These are phyloP conservation scores for Niveomyces coronatus DNA, from an alignment of 2,329 filamentous ascomycete genomes.

Conservation along the genomic window DNA sequence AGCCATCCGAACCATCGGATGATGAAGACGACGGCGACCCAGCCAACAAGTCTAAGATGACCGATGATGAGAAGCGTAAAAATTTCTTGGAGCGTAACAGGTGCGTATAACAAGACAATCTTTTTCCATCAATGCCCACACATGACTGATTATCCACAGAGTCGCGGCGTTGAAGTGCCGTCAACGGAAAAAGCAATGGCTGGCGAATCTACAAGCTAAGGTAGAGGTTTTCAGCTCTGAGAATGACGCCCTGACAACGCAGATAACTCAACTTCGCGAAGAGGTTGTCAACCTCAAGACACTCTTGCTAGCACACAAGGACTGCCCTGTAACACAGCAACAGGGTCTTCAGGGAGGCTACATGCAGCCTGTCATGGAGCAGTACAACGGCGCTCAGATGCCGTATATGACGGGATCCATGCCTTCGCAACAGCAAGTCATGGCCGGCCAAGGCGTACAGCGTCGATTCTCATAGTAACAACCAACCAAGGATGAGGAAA, in stretches of 20 bases:
- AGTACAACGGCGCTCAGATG: slow-evolving; percentile 41
- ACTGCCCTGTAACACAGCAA: slow-evolving; percentile 84
- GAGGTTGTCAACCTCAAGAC: slow-evolving; percentile 95
- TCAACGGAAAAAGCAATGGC: slow-evolving; percentile 98
- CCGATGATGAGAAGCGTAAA: slow-evolving; percentile 95
- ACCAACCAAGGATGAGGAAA: not conserved
- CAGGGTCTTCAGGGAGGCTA: slow-evolving; percentile 53
- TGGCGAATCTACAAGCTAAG: slow-evolving; percentile 86
- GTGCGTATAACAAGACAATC: slow-evolving; percentile 39
- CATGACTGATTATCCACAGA: slow-evolving; percentile 36
- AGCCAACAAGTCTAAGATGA: slow-evolving; percentile 70
- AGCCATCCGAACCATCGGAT: slow-evolving; percentile 33
- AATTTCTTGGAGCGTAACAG: slow-evolving; percentile 96
- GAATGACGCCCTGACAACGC: slow-evolving; percentile 76
- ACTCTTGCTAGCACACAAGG: slow-evolving; percentile 84
- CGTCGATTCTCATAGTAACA: slow-evolving; percentile 45
- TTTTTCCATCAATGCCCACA: not conserved
- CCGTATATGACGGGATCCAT: slow-evolving; percentile 48
- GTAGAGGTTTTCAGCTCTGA: slow-evolving; percentile 88
- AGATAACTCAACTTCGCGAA: slow-evolving; percentile 76
- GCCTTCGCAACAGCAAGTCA: slow-evolving; percentile 40
- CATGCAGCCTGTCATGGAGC: slow-evolving; percentile 46
- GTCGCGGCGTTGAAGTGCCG: slow-evolving; percentile 94
- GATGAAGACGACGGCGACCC: slow-evolving; percentile 46
- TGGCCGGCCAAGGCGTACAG: slow-evolving; percentile 44